These are phyloP conservation scores for Plasmodium reichenowi DNA, from an alignment of 169 alveolate species.

Conservation along the genomic window DNA sequence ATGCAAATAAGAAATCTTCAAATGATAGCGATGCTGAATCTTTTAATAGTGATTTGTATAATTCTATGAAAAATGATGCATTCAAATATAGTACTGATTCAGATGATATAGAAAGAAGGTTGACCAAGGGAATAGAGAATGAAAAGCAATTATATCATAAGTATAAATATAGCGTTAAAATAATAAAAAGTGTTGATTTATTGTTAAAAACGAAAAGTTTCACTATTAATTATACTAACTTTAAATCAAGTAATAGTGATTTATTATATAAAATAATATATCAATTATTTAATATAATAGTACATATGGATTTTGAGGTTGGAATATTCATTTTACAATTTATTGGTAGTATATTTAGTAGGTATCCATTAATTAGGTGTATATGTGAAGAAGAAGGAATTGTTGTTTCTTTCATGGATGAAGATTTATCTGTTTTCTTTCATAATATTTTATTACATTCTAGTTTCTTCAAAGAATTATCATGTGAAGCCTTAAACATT, in stretches of 20 bases:
- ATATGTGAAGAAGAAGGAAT: constrained; percentile 61
- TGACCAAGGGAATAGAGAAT: not conserved
- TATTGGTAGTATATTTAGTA: constrained; percentile 6
- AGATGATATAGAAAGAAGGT: not conserved
- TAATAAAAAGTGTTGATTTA: constrained; percentile 40
- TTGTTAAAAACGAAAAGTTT: constrained; percentile 55
- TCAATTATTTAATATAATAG: constrained; percentile 14
- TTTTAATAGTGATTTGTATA: not conserved
- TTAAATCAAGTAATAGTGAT: constrained; percentile 37
- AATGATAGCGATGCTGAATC: not conserved
- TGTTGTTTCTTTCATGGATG: constrained; percentile 17
- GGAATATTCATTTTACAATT: constrained; percentile 21
- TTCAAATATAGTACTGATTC: not conserved
- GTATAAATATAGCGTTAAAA: constrained; percentile 21
- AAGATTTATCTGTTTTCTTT: constrained; percentile 40
- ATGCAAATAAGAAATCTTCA: not conserved
- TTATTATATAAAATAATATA: constrained; percentile 26
- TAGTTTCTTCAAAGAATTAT: constrained; percentile 19
- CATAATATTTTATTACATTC: constrained; percentile 41
- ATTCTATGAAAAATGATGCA: not conserved
- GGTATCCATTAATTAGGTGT: constrained; percentile 30
- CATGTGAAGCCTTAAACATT: constrained; percentile 36
- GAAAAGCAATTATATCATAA: constrained; percentile 3
- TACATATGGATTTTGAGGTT: constrained; percentile 62
- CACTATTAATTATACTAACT: constrained; percentile 19